These are phyloP conservation scores for Camelina sativa DNA, from an alignment of 345 rosid genomes.

Conservation along the genomic window DNA sequence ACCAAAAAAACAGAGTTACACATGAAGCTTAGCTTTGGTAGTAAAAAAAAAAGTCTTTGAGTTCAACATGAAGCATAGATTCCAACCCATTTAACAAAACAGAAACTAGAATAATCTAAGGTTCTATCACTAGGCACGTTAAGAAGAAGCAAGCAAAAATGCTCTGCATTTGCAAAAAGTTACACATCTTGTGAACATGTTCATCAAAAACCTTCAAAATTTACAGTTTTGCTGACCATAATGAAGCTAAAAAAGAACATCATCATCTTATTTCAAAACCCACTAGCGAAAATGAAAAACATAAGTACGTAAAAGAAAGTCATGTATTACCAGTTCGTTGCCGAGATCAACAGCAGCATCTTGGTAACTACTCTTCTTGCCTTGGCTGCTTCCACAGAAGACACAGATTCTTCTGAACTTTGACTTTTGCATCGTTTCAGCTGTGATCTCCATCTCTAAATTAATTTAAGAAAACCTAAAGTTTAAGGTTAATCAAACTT, in stretches of 20 bases:
- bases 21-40: constrained; percentile 31
- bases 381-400: constrained; percentile 88
- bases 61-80: constrained; percentile 4
- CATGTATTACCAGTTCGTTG: constrained; percentile 65
- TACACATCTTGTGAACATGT: constrained; percentile 17
- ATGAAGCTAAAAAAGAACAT: constrained; percentile 15
- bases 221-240: not conserved
- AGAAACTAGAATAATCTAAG: constrained; percentile 3
- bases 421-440: constrained; percentile 52
- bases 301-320: not conserved
- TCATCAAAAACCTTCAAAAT: not conserved
- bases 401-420: constrained; percentile 82
- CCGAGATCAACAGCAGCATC: constrained; percentile 90
- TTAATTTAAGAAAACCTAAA: not conserved
- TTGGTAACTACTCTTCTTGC: constrained; percentile 84
- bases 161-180: constrained; percentile 22
- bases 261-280: constrained; percentile 12
- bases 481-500: constrained; percentile 30
- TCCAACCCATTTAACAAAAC: constrained; percentile 28
- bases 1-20: constrained; percentile 36
- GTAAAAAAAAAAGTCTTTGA: constrained; percentile 6
- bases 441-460: constrained; percentile 50
- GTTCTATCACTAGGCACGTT: constrained; percentile 17
- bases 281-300: not conserved
- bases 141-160: constrained; percentile 19